Conservation (phyloP, 306 rosid species). For the Chamaecrista fasciculata region DNA sequence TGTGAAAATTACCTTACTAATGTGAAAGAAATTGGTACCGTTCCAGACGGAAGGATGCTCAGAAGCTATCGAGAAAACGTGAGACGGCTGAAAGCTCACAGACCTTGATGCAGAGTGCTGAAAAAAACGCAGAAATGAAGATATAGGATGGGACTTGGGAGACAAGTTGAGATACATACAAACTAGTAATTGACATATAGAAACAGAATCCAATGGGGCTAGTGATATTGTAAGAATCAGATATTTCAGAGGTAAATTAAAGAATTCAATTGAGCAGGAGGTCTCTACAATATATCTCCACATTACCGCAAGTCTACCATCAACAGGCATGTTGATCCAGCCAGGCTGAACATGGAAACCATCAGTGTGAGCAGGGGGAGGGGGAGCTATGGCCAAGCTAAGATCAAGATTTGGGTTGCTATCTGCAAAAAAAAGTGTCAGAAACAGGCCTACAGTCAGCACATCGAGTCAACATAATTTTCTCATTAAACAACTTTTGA, state of each 20-base stretch:
- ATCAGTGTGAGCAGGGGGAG: conserved; percentile 54
- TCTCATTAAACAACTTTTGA: neutral
- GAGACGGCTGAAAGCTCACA: conserved; percentile 38
- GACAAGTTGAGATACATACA: neutral
- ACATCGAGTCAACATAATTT: neutral
- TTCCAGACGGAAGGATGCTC: conserved; percentile 50
- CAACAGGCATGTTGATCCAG: conserved; percentile 42
- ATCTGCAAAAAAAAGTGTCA: conserved; percentile 39
- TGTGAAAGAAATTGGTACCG: conserved; percentile 49
- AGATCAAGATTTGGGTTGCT: conserved; percentile 65
- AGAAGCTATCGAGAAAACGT: conserved; percentile 44
- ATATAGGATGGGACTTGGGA: neutral
- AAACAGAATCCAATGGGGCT: neutral
- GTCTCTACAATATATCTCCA: neutral
- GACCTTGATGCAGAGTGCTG: conserved; percentile 54
- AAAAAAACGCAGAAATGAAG: conserved; percentile 37
- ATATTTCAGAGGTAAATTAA: no score
- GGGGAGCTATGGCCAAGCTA: conserved; percentile 78
- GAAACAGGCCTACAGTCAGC: neutral
- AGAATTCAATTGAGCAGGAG: neutral
- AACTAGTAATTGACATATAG: no score
- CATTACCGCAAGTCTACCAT: conserved; percentile 59
- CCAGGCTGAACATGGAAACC: conserved; percentile 44
- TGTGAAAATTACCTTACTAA: conserved; percentile 44
- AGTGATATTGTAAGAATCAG: neutral